Evolutionary conservation across 129 eudicot species (phyloP).

Genomic region (Helianthus tuberosus): DNA sequence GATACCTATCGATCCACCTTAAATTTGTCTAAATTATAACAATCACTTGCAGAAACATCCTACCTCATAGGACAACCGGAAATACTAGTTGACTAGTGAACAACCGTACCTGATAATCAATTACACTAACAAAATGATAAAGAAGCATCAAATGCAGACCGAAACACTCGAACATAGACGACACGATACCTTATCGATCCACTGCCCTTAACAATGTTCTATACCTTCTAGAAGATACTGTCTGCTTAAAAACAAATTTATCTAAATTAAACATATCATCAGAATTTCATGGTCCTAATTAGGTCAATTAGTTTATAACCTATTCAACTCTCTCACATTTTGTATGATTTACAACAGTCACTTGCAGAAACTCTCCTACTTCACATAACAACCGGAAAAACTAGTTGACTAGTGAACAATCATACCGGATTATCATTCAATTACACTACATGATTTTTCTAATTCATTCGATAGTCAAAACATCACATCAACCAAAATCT

Average conservation of each 20-base stretch:
- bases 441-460: neutral
- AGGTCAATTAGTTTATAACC: slow-evolving; percentile 14
- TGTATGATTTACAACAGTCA: too few relatives aligned
- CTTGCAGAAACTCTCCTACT: too few relatives aligned
- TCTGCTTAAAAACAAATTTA: slow-evolving; percentile 15
- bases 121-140: neutral
- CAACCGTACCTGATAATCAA: too few relatives aligned
- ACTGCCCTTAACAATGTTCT: slow-evolving; percentile 10
- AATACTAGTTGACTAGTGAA: too few relatives aligned
- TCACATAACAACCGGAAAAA: too few relatives aligned
- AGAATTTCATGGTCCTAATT: slow-evolving; percentile 18
- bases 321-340: slow-evolving; percentile 21
- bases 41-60: neutral
- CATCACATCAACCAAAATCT: too few relatives aligned
- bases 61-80: neutral
- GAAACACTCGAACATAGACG: slow-evolving; percentile 9
- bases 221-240: slow-evolving; percentile 13
- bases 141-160: slow-evolving; percentile 5
- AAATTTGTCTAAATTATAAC: slow-evolving; percentile 8
- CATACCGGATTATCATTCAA: neutral
- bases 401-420: neutral
- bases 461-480: too few relatives aligned
- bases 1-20: slow-evolving; percentile 13
- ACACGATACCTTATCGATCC: neutral
- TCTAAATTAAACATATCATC: slow-evolving; percentile 5